Evolutionary conservation across 192 early-diverging fungal genomes (phyloP).

Genomic region (Linnemannia schmuckeri): DNA sequence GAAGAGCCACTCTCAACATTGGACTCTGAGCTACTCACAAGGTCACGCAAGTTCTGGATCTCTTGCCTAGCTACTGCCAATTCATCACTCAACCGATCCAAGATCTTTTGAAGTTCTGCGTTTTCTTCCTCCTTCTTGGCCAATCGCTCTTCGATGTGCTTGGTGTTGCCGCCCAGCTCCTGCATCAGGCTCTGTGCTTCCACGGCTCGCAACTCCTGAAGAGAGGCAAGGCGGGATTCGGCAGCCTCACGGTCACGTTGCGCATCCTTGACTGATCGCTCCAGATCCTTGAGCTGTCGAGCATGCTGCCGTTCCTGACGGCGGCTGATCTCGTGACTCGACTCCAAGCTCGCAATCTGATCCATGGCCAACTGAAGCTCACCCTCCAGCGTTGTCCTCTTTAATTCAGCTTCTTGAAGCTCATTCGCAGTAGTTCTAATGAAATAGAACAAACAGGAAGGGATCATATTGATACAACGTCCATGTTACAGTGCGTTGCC

Average conservation of each 20-base stretch:
- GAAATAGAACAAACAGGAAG: background rate
- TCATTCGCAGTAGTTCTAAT: constrained; percentile 26
- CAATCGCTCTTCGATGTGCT: constrained; percentile 48
- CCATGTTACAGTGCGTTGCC: background rate
- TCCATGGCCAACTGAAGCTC: constrained; percentile 48
- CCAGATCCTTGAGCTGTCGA: constrained; percentile 46
- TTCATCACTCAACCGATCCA: constrained; percentile 53
- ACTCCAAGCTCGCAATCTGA: constrained; percentile 48
- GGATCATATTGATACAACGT: background rate
- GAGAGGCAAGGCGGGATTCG: constrained; percentile 41
- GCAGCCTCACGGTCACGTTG: constrained; percentile 41
- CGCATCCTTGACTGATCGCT: constrained; percentile 43
- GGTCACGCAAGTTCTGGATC: constrained; percentile 44
- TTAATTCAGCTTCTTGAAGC: constrained; percentile 36
- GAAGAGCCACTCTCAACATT: background rate
- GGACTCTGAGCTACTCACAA: constrained; percentile 33
- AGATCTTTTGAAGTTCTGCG: constrained; percentile 56
- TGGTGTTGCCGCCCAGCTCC: constrained; percentile 51
- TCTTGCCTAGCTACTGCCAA: constrained; percentile 43
- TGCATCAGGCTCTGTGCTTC: constrained; percentile 51
- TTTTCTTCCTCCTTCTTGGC: constrained; percentile 64
- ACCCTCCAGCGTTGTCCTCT: constrained; percentile 17
- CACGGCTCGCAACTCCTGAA: constrained; percentile 46
- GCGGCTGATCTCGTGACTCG: constrained; percentile 39
- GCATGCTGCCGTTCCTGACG: constrained; percentile 46